These are phyloP conservation scores for Glycine tomentella DNA, from an alignment of 306 rosid species.

Conservation along the genomic window DNA sequence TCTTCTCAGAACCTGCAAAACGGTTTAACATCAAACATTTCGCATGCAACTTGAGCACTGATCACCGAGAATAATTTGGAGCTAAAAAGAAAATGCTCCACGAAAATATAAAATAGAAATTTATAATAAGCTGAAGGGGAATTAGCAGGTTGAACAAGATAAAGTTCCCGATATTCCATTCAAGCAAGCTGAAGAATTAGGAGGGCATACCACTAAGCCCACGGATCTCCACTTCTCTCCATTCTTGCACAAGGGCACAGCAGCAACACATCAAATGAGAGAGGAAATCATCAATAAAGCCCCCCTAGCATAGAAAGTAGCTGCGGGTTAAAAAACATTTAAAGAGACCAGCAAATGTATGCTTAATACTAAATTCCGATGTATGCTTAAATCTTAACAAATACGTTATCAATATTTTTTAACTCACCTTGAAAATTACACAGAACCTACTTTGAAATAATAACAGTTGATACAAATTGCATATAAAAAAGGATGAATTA, in stretches of 20 bases:
- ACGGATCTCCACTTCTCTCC: slow-evolving; percentile 97
- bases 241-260: slow-evolving; percentile 99
- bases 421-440: slow-evolving; percentile 2
- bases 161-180: slow-evolving; percentile 7
- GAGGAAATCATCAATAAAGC: slow-evolving; percentile 89
- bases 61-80: background rate
- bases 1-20: slow-evolving; percentile 77
- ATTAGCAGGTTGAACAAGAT: background rate
- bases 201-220: slow-evolving; percentile 71
- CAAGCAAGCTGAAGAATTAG: slow-evolving; percentile 28
- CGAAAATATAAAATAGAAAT: slow-evolving; percentile 5
- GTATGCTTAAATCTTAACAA: slow-evolving; percentile 23
- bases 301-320: slow-evolving; percentile 70
- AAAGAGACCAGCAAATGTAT: slow-evolving; percentile 31
- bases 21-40: slow-evolving; percentile 40
- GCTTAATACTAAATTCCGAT: slow-evolving; percentile 12
- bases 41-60: background rate
- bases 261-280: slow-evolving; percentile 98
- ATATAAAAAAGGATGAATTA: background rate
- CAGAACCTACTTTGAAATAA: slow-evolving; percentile 30
- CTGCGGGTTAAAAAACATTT: slow-evolving; percentile 34
- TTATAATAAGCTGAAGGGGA: background rate
- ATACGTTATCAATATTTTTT: slow-evolving; percentile 13
- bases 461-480: background rate
- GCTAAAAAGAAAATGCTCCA: slow-evolving; percentile 7